phyloP scores from a whole-genome alignment of 805 yeast species.

The Candida alai region DNA sequence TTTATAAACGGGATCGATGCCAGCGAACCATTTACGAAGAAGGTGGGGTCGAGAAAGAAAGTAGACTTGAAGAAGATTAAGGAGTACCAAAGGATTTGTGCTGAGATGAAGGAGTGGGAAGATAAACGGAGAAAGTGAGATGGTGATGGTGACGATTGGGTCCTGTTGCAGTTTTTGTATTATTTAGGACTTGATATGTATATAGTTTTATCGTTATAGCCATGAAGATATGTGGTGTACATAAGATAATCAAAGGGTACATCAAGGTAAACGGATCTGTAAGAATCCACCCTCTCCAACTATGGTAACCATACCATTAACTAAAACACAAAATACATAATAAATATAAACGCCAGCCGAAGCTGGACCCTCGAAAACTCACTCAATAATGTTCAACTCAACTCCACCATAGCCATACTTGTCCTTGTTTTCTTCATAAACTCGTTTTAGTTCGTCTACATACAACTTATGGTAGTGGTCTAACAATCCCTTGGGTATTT shows the following conservation, averaged over 20 bases:
- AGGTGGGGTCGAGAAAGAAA: conserved; percentile 24
- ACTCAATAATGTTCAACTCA: conserved; percentile 33
- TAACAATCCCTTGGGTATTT: conserved; percentile 41
- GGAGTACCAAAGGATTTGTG: too few relatives aligned
- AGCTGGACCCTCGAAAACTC: too few relatives aligned
- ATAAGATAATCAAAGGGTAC: too few relatives aligned
- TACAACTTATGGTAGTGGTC: conserved; percentile 73
- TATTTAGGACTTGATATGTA: too few relatives aligned
- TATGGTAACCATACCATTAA: too few relatives aligned
- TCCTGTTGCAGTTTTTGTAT: too few relatives aligned
- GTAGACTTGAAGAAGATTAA: conserved; percentile 32
- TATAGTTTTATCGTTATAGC: too few relatives aligned
- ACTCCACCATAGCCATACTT: conserved; percentile 50
- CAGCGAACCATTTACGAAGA: conserved; percentile 22
- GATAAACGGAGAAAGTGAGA: neutral
- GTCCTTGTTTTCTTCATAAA: conserved; percentile 65
- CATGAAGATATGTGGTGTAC: too few relatives aligned
- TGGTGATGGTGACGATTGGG: too few relatives aligned
- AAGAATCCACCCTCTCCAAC: too few relatives aligned
- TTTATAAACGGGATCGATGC: conserved; percentile 17
- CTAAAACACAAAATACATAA: neutral
- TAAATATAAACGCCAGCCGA: conserved; percentile 1
- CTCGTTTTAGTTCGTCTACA: conserved; percentile 53
- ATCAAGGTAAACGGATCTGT: too few relatives aligned
- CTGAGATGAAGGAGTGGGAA: conserved; percentile 23